phyloP scores from a whole-genome alignment of 2,329 filamentous ascomycete species.

The Nigrospora sphaerica region DNA sequence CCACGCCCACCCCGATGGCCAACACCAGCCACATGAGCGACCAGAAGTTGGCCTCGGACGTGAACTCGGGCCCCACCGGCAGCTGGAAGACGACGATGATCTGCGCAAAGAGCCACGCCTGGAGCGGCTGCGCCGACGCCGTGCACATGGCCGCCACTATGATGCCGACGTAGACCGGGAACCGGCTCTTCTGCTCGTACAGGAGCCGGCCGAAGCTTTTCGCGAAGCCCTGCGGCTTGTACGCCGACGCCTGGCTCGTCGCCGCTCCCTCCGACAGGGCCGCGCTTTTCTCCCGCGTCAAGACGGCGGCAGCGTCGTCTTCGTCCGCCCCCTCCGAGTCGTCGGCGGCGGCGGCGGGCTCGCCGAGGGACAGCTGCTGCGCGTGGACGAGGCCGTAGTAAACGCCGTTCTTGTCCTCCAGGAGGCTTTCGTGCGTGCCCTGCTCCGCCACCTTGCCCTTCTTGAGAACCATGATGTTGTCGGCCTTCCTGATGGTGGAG shows the following conservation, averaged over 20 bases:
- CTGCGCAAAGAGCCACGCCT: slow-evolving; percentile 49
- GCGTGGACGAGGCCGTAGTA: slow-evolving; percentile 63
- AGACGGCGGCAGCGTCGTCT: slow-evolving; percentile 30
- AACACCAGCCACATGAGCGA: slow-evolving; percentile 58
- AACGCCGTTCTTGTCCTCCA: slow-evolving; percentile 51
- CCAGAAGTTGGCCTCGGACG: slow-evolving; percentile 49
- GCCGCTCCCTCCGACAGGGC: slow-evolving; percentile 25
- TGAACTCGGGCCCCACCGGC: slow-evolving; percentile 17
- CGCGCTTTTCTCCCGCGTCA: slow-evolving; percentile 39
- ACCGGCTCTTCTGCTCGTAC: slow-evolving; percentile 45
- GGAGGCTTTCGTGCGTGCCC: slow-evolving; percentile 67
- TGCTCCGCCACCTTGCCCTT: slow-evolving; percentile 65
- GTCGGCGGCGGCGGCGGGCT: slow-evolving; percentile 28
- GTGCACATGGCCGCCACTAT: slow-evolving; percentile 37
- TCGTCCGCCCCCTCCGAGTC: slow-evolving; percentile 26
- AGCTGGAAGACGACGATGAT: slow-evolving; percentile 44
- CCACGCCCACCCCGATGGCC: slow-evolving; percentile 42
- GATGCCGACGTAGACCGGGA: slow-evolving; percentile 43
- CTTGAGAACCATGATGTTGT: slow-evolving; percentile 70
- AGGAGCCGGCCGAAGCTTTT: slow-evolving; percentile 50
- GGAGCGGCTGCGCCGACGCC: slow-evolving; percentile 38
- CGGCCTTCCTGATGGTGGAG: slow-evolving; percentile 69
- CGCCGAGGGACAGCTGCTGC: slow-evolving; percentile 50
- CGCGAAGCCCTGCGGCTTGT: slow-evolving; percentile 33
- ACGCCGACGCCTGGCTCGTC: slow-evolving; percentile 15